phyloP scores from a whole-genome alignment of 1,284 basidiomycete genomes.

The Sporisorium exsertum region DNA sequence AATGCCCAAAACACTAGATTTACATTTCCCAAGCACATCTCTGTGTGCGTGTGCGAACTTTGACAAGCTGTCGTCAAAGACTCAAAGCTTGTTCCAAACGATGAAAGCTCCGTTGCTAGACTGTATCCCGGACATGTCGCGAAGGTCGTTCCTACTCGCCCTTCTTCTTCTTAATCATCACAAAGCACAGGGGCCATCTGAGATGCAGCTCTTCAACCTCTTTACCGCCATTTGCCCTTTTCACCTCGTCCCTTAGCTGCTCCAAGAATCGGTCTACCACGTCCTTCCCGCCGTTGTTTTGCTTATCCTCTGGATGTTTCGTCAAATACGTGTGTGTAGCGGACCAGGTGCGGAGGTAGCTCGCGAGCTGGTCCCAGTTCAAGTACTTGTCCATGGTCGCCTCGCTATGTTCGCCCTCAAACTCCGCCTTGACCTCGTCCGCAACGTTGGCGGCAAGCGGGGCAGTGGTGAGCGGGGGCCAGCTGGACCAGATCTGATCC shows the following conservation, averaged over 20 bases:
- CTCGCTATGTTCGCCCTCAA: slow-evolving; percentile 1
- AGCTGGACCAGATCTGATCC: slow-evolving; percentile 35
- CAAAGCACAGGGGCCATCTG: slow-evolving; percentile 49
- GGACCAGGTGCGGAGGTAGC: slow-evolving; percentile 80
- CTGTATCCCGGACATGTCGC: neutral
- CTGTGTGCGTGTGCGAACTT: neutral
- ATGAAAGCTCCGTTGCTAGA: neutral
- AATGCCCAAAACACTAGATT: no score
- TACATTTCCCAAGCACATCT: no score
- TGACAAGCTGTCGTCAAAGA: neutral
- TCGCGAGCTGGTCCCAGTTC: slow-evolving; percentile 77
- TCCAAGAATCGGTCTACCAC: slow-evolving; percentile 44
- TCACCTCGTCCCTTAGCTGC: slow-evolving; percentile 15
- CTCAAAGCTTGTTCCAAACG: no score
- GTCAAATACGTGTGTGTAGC: slow-evolving; percentile 80
- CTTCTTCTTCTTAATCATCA: slow-evolving; percentile 47
- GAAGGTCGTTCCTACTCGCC: no score
- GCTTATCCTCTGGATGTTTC: slow-evolving; percentile 75
- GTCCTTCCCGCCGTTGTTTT: slow-evolving; percentile 32
- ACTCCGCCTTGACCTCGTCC: slow-evolving; percentile 5
- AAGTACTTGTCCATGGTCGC: slow-evolving; percentile 74
- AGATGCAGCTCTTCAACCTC: slow-evolving; percentile 33
- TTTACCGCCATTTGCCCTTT: slow-evolving; percentile 21
- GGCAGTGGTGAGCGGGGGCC: slow-evolving; percentile 19
- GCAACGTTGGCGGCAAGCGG: slow-evolving; percentile 4